These are phyloP conservation scores for Plantago elongata DNA, from an alignment of 257 asterid species.

Conservation along the genomic window DNA sequence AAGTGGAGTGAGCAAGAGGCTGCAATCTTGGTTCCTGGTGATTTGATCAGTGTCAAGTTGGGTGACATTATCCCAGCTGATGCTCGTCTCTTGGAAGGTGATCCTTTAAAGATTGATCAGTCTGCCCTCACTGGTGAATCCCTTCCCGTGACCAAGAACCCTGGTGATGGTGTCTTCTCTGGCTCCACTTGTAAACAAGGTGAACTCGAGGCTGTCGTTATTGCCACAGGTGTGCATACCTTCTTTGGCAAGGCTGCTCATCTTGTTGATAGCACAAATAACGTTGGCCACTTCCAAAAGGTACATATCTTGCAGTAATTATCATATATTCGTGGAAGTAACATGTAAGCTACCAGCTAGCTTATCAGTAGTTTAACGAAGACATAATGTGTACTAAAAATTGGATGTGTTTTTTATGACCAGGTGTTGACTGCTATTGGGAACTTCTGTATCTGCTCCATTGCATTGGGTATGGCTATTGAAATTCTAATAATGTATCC, in stretches of 20 bases:
- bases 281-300: conserved; percentile 56
- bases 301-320: conserved; percentile 9
- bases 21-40: conserved; percentile 48
- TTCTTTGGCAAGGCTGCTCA: conserved; percentile 61
- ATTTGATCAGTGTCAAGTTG: conserved; percentile 45
- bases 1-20: conserved; percentile 52
- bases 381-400: background rate
- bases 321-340: background rate
- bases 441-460: conserved; percentile 51
- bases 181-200: conserved; percentile 65
- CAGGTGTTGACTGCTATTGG: conserved; percentile 56
- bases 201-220: conserved; percentile 47
- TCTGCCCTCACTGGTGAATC: conserved; percentile 58
- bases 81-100: conserved; percentile 54
- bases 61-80: conserved; percentile 61
- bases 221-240: conserved; percentile 53
- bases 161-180: conserved; percentile 40
- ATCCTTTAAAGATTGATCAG: conserved; percentile 50
- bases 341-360: no score
- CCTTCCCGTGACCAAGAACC: conserved; percentile 46
- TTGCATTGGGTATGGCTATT: conserved; percentile 43
- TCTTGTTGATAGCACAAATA: conserved; percentile 55
- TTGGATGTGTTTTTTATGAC: background rate
- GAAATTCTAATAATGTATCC: conserved; percentile 54
- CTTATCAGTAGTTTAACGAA: no score